phyloP scores from a whole-genome alignment of 805 yeast species.

The Cyberlindnera meyerae region DNA sequence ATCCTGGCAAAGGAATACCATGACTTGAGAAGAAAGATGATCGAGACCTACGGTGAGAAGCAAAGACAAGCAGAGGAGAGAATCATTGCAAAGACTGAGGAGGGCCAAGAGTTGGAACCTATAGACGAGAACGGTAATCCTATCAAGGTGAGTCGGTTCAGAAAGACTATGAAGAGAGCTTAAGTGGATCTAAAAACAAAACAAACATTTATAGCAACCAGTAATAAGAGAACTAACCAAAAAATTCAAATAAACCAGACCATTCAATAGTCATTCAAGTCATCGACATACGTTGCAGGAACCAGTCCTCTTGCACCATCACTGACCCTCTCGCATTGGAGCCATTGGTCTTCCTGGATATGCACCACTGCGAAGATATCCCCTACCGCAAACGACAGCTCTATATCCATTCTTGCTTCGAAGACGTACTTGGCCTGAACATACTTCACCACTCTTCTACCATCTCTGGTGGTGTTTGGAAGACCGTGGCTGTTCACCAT shows the following conservation, averaged over 20 bases:
- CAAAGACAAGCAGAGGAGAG: slow-evolving; percentile 3
- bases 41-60: slow-evolving; percentile 23
- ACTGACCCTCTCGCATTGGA: slow-evolving; percentile 58
- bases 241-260: too few relatives aligned
- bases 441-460: slow-evolving; percentile 48
- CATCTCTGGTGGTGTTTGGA: slow-evolving; percentile 48
- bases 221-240: neutral
- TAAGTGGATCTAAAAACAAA: neutral
- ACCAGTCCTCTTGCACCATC: slow-evolving; percentile 45
- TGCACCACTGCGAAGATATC: slow-evolving; percentile 49
- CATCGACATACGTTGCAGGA: slow-evolving; percentile 51
- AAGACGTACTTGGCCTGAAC: slow-evolving; percentile 54
- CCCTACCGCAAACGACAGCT: slow-evolving; percentile 52
- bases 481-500: slow-evolving; percentile 29
- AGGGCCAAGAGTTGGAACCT: slow-evolving; percentile 60
- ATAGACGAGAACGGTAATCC: slow-evolving; percentile 61
- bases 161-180: slow-evolving; percentile 29
- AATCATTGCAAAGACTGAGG: slow-evolving; percentile 30
- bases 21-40: slow-evolving; percentile 27
- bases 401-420: slow-evolving; percentile 56
- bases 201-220: neutral
- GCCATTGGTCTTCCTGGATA: slow-evolving; percentile 70
- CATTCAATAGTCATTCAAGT: neutral
- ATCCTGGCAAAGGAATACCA: slow-evolving; percentile 28
- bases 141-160: slow-evolving; percentile 60